Percentiles rank a stretch among this genome's conserved stretches.
These are phyloP conservation scores for Arachnopeziza araneosa DNA, from an alignment of 2,329 filamentous ascomycete genomes.

Conservation along the genomic window DNA sequence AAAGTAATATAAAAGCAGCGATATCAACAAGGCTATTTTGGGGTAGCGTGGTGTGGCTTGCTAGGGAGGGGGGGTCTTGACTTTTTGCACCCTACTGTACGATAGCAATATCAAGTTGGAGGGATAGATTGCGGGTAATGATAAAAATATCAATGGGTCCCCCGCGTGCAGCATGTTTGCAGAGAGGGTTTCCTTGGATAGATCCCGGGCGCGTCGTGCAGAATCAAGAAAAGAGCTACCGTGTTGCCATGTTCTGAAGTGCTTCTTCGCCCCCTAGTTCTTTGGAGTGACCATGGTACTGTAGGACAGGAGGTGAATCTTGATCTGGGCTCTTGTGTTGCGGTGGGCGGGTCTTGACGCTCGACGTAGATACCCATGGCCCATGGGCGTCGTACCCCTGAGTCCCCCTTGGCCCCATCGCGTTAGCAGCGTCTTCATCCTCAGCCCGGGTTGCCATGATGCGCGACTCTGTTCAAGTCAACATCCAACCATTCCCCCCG, in stretches of 20 bases:
- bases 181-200: neutral
- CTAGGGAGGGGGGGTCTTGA: too few species aligned
- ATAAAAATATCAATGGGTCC: neutral
- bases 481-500: neutral
- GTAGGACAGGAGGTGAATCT: neutral
- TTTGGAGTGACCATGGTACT: too few species aligned
- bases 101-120: neutral
- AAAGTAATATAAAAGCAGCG: too few species aligned
- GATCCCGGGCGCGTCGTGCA: neutral
- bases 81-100: too few species aligned
- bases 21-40: too few species aligned
- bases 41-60: too few species aligned
- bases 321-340: neutral
- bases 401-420: neutral
- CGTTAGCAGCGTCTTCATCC: neutral
- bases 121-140: neutral
- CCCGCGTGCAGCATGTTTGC: neutral
- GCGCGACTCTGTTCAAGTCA: neutral
- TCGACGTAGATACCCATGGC: neutral
- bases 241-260: too few species aligned
- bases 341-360: neutral
- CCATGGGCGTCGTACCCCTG: neutral
- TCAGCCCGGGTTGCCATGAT: neutral
- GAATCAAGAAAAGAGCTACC: neutral
- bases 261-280: too few species aligned